Percentiles rank a stretch among this genome's conserved stretches.
These are phyloP conservation scores for Pelargonium myrrhifolium DNA, from an alignment of 441 rosid genomes.

Conservation along the genomic window DNA sequence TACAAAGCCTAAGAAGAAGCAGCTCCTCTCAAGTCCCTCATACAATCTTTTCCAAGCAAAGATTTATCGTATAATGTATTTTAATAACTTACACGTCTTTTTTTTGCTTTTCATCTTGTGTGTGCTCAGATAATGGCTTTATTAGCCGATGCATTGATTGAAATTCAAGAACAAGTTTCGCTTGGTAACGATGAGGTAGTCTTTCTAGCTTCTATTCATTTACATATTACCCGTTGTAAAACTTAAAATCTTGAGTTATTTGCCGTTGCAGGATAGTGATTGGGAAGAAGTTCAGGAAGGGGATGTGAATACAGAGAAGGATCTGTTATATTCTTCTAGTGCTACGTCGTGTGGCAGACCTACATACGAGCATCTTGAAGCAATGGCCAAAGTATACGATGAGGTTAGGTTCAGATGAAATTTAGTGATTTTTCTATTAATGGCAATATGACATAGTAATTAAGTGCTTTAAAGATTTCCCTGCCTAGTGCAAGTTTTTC, in stretches of 20 bases:
- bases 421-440: background rate
- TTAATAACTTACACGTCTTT: background rate
- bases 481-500: too few relatives aligned
- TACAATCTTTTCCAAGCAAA: too few relatives aligned
- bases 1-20: too few relatives aligned
- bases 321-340: constrained; percentile 39
- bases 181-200: constrained; percentile 59
- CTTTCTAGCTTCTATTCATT: constrained; percentile 11
- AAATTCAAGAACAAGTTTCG: constrained; percentile 71
- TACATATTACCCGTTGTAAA: constrained; percentile 14
- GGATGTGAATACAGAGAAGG: constrained; percentile 41
- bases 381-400: constrained; percentile 59
- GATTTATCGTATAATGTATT: too few relatives aligned
- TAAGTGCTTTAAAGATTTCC: too few relatives aligned
- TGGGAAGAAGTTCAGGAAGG: constrained; percentile 77
- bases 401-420: constrained; percentile 37
- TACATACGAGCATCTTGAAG: constrained; percentile 69
- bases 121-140: constrained; percentile 61
- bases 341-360: constrained; percentile 47
- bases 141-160: constrained; percentile 68
- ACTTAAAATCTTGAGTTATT: constrained; percentile 14
- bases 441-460: background rate
- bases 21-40: too few relatives aligned
- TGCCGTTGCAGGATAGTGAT: constrained; percentile 51
- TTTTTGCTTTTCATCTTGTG: constrained; percentile 2